phyloP scores from a whole-genome alignment of 73 alveolate species.

The Tetrahymena elliotti region DNA sequence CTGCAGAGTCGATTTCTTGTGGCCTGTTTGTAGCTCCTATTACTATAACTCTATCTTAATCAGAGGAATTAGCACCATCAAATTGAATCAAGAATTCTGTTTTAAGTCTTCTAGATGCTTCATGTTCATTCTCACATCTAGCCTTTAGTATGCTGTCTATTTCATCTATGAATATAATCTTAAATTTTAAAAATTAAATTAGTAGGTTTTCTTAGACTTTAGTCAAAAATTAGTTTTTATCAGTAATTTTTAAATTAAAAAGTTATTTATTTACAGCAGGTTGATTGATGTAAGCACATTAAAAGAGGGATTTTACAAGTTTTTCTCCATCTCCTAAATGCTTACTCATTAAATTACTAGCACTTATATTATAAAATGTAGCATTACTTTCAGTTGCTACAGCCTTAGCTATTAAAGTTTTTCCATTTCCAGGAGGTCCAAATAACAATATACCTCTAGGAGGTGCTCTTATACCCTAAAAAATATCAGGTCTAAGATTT shows the following conservation, averaged over 20 bases:
- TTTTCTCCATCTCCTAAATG: slow-evolving; percentile 99
- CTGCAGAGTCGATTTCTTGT: slow-evolving; percentile 38
- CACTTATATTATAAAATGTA: slow-evolving; percentile 83
- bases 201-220: neutral
- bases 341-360: slow-evolving; percentile 82
- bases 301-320: slow-evolving; percentile 80
- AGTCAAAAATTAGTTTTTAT: neutral
- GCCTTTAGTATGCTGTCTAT: slow-evolving; percentile 91
- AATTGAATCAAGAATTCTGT: slow-evolving; percentile 93
- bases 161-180: slow-evolving; percentile 97
- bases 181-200: neutral
- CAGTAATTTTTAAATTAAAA: slow-evolving; percentile 70
- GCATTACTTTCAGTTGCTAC: slow-evolving; percentile 75
- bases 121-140: slow-evolving; percentile 92
- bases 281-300: slow-evolving; percentile 86
- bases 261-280: slow-evolving; percentile 90
- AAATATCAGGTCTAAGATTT: slow-evolving; percentile 93
- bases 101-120: slow-evolving; percentile 91
- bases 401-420: slow-evolving; percentile 96
- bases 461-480: slow-evolving; percentile 95
- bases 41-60: slow-evolving; percentile 70
- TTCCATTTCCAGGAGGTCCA: slow-evolving; percentile 99
- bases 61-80: slow-evolving; percentile 84
- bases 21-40: slow-evolving; percentile 53
- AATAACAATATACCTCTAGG: slow-evolving; percentile 91